Base-by-base conservation (phyloP, 108 stramenopile genomes). In the Skeletonema grethae region DNA sequence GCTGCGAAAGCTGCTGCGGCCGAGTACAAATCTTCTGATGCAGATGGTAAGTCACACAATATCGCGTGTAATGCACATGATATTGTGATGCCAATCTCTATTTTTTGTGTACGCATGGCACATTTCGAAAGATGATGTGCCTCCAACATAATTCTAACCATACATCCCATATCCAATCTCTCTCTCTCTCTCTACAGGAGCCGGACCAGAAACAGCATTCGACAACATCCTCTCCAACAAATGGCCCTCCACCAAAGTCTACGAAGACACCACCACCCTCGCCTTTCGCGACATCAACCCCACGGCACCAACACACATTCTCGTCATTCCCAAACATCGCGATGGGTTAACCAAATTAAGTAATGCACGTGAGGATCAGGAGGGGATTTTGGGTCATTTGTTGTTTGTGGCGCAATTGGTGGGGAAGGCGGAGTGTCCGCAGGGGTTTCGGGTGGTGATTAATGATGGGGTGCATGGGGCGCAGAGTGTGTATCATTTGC, bases 251-350 rank as follows among this genome's bases (percentile, higher is more conserved):
- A 75, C 88, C 38, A 92, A 91, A 56, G 96, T 98, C 53, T 94
- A 97, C 86, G 96, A 97, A 45, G 98, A 99, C 67, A 97, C 98
- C 28, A 29, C 83, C 45, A 87, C 86, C 65, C 69, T 95, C 46
- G 97, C 97, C 36, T 99, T 99, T 85, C 84, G 88, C 22, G 99
- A 99, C 82, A 93, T 98, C 55, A 92, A 77, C 66, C 96, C 97
- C 8, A 86, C 93, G 67, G 97, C 95, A 34, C 97, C 97, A 2
- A 82, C 86, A 6, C 99, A 99, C 74, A 89, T 98, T 66, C 61
- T 99, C 61, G 92, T 98, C 34, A 99, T 99, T 75, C 99, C 99
- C 56, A 99, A 99, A 85, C 62, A 93, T 38, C 86, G 96, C 7
- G 95, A 96, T 66, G 97, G 97, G 15, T 84, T 99, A 64, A 88